Evolutionary conservation across 1,284 basidiomycete genomes (phyloP), one percentile per base, ranked within the genome.

Genomic region (Takashimella tepidaria): DNA sequence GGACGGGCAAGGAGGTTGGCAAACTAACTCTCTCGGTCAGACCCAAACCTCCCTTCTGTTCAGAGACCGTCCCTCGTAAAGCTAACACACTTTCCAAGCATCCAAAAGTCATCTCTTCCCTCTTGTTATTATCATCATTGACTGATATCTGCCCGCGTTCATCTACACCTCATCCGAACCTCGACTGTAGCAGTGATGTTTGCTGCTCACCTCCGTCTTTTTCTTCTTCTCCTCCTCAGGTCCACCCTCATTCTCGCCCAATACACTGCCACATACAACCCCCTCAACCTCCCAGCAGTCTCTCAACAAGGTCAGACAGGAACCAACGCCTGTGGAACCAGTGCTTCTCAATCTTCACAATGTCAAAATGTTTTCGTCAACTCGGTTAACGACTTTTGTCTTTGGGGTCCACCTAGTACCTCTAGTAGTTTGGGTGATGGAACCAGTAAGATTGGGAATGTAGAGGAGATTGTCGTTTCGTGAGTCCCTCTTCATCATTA

Each of bases 221-320:
- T n/a, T n/a, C 47, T 60, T 37, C 45, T 63, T 49, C 56, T 62
- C 24, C 45, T 58, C 13, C 50, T 69, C 26, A 41, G 62, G 37
- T 47, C 56, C 23, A 40, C 61, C 11, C 40, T 58, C 25, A 53
- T 56, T 41, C 41, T 51, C 13, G 67, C 63, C 19, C 70, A 73
- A 47, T 73, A 73, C 57, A 69, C 70, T 1, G 68, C 70, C 2
- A 72, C 68, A 2, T 70, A 69, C 54, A 46, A 53, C 19, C 60
- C 61, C 23, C 54, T 60, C 41, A 55, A 59, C 22, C 54, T 67
- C 1, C 72, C 72, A 6, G 57, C 54, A 11, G 58, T 50, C 10
- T 61, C 80, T 5, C 57, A 57, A 65, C 67, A 80, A 41, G 86
- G 83, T 22, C 86, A 86, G 68, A 59, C 78, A 24, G 84, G 84